These are phyloP conservation scores for Melanogaster broomeanus DNA, from an alignment of 768 basidiomycete genomes.

Conservation along the genomic window DNA sequence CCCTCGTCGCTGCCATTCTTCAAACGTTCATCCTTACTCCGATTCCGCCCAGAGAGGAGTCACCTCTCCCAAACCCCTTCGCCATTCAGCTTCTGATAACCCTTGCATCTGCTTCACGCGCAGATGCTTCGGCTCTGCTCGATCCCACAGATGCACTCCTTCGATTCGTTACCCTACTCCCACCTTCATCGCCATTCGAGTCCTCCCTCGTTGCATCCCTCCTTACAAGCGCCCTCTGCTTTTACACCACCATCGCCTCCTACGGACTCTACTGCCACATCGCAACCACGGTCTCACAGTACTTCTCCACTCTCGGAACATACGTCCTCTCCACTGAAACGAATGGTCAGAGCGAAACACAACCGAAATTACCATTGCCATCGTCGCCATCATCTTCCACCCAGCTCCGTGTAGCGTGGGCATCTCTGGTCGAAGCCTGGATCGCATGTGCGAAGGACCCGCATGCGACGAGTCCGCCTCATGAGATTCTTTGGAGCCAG, in stretches of 20 bases:
- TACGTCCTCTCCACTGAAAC: conserved; percentile 41
- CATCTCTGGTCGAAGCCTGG: conserved; percentile 68
- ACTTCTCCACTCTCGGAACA: conserved; percentile 50
- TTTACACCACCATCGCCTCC: conserved; percentile 66
- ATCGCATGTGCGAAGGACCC: conserved; percentile 86
- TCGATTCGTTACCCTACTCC: conserved; percentile 66
- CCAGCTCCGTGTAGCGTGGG: conserved; percentile 51
- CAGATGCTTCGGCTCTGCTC: conserved; percentile 57
- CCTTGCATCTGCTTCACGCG: conserved; percentile 66
- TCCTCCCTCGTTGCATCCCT: conserved; percentile 43
- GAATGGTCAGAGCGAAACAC: not conserved
- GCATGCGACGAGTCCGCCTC: conserved; percentile 81
- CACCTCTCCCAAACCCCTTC: conserved; percentile 38
- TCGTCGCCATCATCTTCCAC: not conserved
- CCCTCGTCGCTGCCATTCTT: conserved; percentile 53
- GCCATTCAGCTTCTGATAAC: conserved; percentile 60
- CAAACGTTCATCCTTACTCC: conserved; percentile 59
- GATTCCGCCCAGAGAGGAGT: conserved; percentile 40
- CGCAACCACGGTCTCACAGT: conserved; percentile 58
- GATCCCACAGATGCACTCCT: conserved; percentile 66
- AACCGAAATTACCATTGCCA: not conserved
- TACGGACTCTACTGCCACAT: conserved; percentile 81
- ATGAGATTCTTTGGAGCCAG: conserved; percentile 91
- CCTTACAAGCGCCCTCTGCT: conserved; percentile 54
- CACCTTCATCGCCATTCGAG: conserved; percentile 43